These are phyloP conservation scores for Calophaca sinica DNA, from an alignment of 306 rosid genomes.

Conservation along the genomic window DNA sequence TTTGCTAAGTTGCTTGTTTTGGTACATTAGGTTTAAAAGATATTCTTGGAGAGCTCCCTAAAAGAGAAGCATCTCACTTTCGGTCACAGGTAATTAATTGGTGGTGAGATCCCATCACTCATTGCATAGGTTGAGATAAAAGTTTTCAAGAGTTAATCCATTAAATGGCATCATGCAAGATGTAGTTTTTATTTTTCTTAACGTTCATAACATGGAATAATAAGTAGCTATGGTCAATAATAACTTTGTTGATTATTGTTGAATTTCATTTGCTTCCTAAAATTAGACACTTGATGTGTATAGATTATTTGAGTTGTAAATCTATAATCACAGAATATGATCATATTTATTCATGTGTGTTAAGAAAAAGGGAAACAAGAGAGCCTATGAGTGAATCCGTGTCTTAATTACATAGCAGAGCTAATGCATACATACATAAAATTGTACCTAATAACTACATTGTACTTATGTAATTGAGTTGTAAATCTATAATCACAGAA, in stretches of 20 bases:
- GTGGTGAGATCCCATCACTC: constrained; percentile 24
- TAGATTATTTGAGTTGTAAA: no score
- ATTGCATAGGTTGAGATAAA: not conserved
- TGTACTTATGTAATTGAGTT: no score
- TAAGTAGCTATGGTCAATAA: not conserved
- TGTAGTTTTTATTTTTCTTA: not conserved
- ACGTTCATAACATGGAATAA: constrained; percentile 11
- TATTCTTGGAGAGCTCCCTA: constrained; percentile 84
- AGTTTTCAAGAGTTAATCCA: not conserved
- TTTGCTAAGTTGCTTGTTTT: constrained; percentile 40
- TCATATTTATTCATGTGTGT: no score
- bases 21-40: constrained; percentile 78
- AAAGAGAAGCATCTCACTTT: constrained; percentile 75
- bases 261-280: no score
- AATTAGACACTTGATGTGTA: no score
- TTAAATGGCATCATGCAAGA: not conserved
- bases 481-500: no score
- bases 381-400: no score
- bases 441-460: no score
- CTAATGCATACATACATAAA: no score
- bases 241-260: not conserved
- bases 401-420: no score
- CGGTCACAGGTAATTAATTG: constrained; percentile 68
- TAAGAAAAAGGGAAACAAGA: no score
- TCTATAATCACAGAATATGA: no score